Base-by-base conservation (phyloP, 129 eudicot genomes). In the Scalesia atractyloides region DNA sequence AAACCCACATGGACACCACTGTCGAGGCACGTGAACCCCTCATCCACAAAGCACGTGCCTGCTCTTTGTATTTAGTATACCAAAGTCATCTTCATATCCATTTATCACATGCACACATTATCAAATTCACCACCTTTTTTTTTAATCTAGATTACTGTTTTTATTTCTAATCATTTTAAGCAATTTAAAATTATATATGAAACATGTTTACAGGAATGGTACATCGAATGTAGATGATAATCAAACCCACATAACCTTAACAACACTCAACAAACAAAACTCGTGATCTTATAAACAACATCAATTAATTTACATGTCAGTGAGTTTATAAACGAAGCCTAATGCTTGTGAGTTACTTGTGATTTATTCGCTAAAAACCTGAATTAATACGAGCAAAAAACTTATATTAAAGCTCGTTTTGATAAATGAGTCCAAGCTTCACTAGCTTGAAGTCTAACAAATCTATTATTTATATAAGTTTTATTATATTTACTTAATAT, bases 21-120 rank as follows among this genome's bases (percentile, higher is more conserved):
- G 48, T 44, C 72, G 24, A 64, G 79, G 79, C 79, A 75, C 79
- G 37, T 73, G 77, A 73, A 11, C 18, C 70, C 69, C 77, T 73
- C 77, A 73, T 73, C 77, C 77, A 33, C 57, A 59, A 61, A 50
- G 34, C 77, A 73, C 77, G 79, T 75, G 79, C 79, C 79, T 51
- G 43, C 47, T n/a, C 57, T 41, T 22, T 52, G 34, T 58, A n/a
- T 75, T 74, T 66, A 66, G 73, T 39, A 66, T 75, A 75, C 66
- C 79, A 66, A 75, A 56, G 73, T 53, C 56, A 49, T 73, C 77
- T 15, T 49, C 71, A 73, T 63, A 63, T 73, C 78, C 64, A 73
- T 26, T 73, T 49, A 59, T 72, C 65, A 59, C 65, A 59, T 30
- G 65, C 65, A 24, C 4, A 59, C 65, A 59, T 59, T 59, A 59